Evolutionary conservation across 176 grass and related monocot genomes (phyloP), one percentile per base, ranked within the genome.

Genomic region (Ampelocalamus luodianensis): DNA sequence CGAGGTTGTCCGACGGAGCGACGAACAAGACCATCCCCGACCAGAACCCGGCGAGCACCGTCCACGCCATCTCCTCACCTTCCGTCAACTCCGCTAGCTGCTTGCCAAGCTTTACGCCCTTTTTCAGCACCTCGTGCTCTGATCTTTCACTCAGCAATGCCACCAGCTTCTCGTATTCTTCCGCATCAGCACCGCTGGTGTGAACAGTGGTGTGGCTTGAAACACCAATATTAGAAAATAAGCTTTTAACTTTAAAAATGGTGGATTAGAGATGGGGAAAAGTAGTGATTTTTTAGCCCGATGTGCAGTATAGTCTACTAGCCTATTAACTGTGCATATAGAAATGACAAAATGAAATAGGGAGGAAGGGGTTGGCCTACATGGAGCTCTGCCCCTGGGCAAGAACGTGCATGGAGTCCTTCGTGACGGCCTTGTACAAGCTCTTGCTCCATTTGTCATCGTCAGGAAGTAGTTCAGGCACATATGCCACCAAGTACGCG

Each of bases 391-490:
- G n/a, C n/a, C n/a, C n/a, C n/a, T n/a, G n/a, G 1, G 4, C 0
- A 5, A 85, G 10, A 2, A 44, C 49, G 0, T 1, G 12, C 11
- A 1, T 0, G 2, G 24, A 18, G 0, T 85, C 64, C 64, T 18
- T 43, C 26, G 48, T 68, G 39, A 85, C 51, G 9, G 4, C 64
- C 17, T 69, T 56, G 14, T 85, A 78, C 8, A 78, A 18, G 50
- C 18, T 42, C 24, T 78, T 78, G 38, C 51, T 46, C 83, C 74
- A 85, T 1, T 5, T 3, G 0, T 48, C 24, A 8, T 78, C 74
- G 12, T 77, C 83, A 1, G 74, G 83, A 7, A 85, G 83, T 3
- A 85, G 83, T 4, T 78, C 74, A 3, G 83, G 83, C 2, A 0
- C 32, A 12, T 32, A 60, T 1, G 37, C 54, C 64, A 70, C 54